phyloP scores from a whole-genome alignment of 768 basidiomycete species.

The Tricholoma sp. region DNA sequence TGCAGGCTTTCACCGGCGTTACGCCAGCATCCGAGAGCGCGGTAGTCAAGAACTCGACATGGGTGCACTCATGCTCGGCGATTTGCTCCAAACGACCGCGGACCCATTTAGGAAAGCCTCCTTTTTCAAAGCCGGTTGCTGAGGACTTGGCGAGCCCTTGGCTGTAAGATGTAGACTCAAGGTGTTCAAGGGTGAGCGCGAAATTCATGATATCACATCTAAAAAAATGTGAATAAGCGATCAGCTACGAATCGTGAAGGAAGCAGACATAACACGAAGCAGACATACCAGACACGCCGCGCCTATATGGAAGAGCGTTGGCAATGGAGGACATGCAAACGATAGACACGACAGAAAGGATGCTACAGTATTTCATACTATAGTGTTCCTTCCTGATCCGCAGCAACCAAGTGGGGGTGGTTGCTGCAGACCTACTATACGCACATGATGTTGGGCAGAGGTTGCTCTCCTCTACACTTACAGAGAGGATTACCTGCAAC shows the following conservation, averaged over 20 bases:
- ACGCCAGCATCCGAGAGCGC: too few species aligned
- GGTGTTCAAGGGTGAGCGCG: constrained; percentile 40
- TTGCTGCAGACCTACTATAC: too few species aligned
- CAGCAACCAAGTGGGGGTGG: too few species aligned
- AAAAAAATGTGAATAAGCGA: background rate
- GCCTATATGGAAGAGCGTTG: background rate
- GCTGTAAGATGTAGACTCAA: constrained; percentile 41
- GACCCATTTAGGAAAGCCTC: constrained; percentile 41
- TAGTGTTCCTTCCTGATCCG: too few species aligned
- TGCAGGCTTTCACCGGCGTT: too few species aligned
- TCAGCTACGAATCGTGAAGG: background rate
- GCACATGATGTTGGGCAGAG: too few species aligned
- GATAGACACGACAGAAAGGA: constrained; percentile 4
- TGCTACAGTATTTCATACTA: constrained; percentile 11
- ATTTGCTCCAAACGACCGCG: constrained; percentile 47
- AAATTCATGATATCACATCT: constrained; percentile 34
- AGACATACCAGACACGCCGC: too few species aligned
- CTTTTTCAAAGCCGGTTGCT: constrained; percentile 33
- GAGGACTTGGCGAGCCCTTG: constrained; percentile 35
- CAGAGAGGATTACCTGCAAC: too few species aligned
- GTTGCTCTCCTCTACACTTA: too few species aligned
- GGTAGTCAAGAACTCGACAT: constrained; percentile 55
- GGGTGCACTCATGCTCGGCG: constrained; percentile 40
- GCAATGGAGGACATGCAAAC: constrained; percentile 3
- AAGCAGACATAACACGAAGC: background rate